Percentiles rank a stretch among this genome's conserved stretches.
These are phyloP conservation scores for Suhomyces emberorum DNA, from an alignment of 805 yeast species.

Conservation along the genomic window DNA sequence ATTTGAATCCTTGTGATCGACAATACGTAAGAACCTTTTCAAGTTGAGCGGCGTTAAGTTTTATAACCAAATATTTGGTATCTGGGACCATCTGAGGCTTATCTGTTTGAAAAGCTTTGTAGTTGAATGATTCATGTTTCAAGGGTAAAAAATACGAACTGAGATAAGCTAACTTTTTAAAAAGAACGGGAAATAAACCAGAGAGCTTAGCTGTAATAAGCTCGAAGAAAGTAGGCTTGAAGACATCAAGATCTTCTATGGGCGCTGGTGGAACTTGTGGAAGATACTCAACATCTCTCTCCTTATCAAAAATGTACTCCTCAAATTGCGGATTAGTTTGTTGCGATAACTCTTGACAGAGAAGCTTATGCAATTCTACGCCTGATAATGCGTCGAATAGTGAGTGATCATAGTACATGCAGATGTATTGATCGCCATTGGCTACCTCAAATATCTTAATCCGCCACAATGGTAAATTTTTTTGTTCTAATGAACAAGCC, in stretches of 20 bases:
- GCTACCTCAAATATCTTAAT: slow-evolving; percentile 4
- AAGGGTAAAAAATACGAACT: background rate
- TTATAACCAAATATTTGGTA: background rate
- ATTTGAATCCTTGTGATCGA: slow-evolving; percentile 7
- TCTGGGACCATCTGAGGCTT: background rate
- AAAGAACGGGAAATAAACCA: background rate
- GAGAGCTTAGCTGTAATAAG: background rate
- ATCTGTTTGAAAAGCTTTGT: background rate
- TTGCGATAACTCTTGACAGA: slow-evolving; percentile 8
- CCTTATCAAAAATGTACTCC: slow-evolving; percentile 1
- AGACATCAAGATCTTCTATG: background rate
- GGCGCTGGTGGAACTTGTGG: slow-evolving; percentile 1
- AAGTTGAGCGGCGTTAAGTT: slow-evolving; percentile 2
- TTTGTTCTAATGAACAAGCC: slow-evolving; percentile 1
- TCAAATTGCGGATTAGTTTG: background rate
- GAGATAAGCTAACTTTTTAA: background rate
- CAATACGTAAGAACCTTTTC: slow-evolving; percentile 4
- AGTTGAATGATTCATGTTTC: background rate
- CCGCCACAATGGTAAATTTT: slow-evolving; percentile 11
- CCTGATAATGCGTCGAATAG: slow-evolving; percentile 11
- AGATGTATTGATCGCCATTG: background rate
- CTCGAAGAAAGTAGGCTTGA: background rate
- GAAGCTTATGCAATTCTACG: slow-evolving; percentile 8
- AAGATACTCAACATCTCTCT: background rate
- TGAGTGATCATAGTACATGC: slow-evolving; percentile 8